phyloP scores from a whole-genome alignment of 768 basidiomycete species.

The Lentinula lateritia region DNA sequence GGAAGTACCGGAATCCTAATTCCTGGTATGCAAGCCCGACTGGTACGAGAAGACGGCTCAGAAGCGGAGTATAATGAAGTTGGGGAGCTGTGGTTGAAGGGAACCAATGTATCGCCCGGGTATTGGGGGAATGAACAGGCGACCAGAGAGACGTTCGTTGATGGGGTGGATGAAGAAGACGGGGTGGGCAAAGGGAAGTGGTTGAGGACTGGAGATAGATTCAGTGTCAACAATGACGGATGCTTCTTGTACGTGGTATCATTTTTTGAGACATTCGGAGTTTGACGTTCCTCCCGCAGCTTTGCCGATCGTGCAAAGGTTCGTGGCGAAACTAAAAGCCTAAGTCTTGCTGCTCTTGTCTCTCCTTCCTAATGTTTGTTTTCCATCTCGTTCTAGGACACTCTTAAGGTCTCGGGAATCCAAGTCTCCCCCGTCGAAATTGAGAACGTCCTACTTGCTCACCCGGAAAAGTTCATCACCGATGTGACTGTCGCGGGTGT shows the following conservation, averaged over 20 bases:
- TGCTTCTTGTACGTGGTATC: slow-evolving; percentile 53
- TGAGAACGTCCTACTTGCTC: slow-evolving; percentile 56
- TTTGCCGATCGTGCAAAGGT: slow-evolving; percentile 79
- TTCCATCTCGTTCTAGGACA: slow-evolving; percentile 42
- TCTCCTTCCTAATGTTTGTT: background rate
- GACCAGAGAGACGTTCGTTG: slow-evolving; percentile 58
- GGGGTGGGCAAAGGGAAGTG: slow-evolving; percentile 30
- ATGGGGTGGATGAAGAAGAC: slow-evolving; percentile 27
- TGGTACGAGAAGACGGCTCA: slow-evolving; percentile 52
- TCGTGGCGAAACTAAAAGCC: background rate
- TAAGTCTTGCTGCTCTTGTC: background rate
- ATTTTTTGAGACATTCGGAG: background rate
- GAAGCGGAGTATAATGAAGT: slow-evolving; percentile 51
- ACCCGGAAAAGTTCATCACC: slow-evolving; percentile 54
- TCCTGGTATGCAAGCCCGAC: slow-evolving; percentile 61
- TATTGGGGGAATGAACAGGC: slow-evolving; percentile 72
- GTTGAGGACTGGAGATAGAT: slow-evolving; percentile 71
- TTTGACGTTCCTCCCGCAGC: slow-evolving; percentile 24
- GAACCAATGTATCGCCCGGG: slow-evolving; percentile 53
- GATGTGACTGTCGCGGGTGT: slow-evolving; percentile 76
- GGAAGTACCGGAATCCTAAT: slow-evolving; percentile 54
- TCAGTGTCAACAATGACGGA: slow-evolving; percentile 53
- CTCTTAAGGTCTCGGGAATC: slow-evolving; percentile 70
- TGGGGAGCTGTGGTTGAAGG: slow-evolving; percentile 61
- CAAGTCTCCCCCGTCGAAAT: slow-evolving; percentile 83